Base-by-base conservation (phyloP, 2,329 filamentous ascomycete species). In the Aspergillus sp. region DNA sequence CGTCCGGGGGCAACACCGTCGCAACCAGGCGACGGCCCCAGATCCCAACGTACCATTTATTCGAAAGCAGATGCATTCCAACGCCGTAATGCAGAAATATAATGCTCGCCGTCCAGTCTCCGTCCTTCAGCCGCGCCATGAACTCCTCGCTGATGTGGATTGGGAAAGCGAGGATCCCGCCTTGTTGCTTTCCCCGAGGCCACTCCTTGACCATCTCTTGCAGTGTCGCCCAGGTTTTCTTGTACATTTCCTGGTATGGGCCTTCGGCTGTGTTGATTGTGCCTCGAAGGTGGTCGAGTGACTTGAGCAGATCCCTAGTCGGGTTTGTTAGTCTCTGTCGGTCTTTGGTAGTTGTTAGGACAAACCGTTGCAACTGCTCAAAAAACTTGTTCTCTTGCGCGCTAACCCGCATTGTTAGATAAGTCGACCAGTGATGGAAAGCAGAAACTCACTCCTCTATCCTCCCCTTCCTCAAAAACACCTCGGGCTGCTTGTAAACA, bases 21-120 rank as follows among this genome's bases (percentile, higher is more conserved):
- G 65, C 58, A 14, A 73, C 66, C 12, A 72, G 58, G 37, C 68
- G 68, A 12, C 69, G 64, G 9, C 70, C 70, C 64, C 65, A 69
- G 19, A 69, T 68, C n/a, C 64, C 63, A 11, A 72, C 69, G 54
- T 70, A 73, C 70, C 70, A 73, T 31, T 68, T 66, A 56, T 71
- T 62, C 1, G 66, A 69, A 33, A 71, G 46, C n/a, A 73, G 64
- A 47, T 69, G 68, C 66, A 73, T 68, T 1, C 64, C 65, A 4
- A 70, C 63, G 3, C 68, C 66, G 53, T 70, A 70, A 55, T 72
- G 66, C 21, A 73, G 51, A 33, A 71, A 72, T 14, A 73, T 6
- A 17, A 73, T 62, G 1, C 68, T 66, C 11, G 69, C 69, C 39
- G 66, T 46, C 70, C 70, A 72, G 52, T 73, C 68, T 2, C 68